A percentile compares a stretch with the other conserved stretches of the same genome.
Evolutionary conservation across 2,329 filamentous ascomycete genomes (phyloP).

Genomic region (Aspergillus sp.): DNA sequence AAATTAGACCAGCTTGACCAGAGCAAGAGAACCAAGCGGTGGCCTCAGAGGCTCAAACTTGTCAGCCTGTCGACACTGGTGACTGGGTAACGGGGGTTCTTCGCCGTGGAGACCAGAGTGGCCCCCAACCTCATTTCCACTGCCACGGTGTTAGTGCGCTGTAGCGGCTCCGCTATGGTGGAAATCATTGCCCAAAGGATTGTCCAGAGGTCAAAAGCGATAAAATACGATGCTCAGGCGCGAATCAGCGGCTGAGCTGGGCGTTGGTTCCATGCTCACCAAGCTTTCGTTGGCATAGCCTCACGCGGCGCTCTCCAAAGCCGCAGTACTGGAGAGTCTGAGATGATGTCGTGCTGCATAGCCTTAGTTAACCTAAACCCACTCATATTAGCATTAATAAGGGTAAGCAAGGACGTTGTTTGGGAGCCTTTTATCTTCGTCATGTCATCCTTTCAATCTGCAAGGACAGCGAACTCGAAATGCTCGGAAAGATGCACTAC

Average conservation of each 20-base stretch:
- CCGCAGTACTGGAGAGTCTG: neutral
- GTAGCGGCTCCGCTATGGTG: neutral
- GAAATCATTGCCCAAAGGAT: neutral
- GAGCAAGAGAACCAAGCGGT: neutral
- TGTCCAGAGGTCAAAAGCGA: neutral
- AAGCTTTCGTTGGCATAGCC: neutral
- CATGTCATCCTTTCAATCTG: neutral
- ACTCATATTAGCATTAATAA: neutral
- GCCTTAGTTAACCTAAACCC: too few species aligned
- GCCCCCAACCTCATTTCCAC: slow-evolving; percentile 2
- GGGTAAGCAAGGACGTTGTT: neutral
- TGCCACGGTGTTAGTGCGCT: neutral
- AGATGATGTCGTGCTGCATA: neutral
- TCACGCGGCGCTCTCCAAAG: neutral
- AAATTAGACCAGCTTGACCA: neutral
- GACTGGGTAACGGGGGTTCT: neutral
- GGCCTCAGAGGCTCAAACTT: neutral
- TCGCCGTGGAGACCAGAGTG: neutral
- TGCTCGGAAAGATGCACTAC: slow-evolving; percentile 5
- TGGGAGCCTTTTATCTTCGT: neutral
- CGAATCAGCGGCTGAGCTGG: neutral
- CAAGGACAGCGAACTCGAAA: neutral
- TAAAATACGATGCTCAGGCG: neutral
- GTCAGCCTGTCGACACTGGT: neutral
- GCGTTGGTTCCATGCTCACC: neutral